Percentiles rank a stretch among this genome's conserved stretches.
Conservation (phyloP, 2,329 filamentous ascomycete species). For the Pseudogymnoascus sp. region DNA sequence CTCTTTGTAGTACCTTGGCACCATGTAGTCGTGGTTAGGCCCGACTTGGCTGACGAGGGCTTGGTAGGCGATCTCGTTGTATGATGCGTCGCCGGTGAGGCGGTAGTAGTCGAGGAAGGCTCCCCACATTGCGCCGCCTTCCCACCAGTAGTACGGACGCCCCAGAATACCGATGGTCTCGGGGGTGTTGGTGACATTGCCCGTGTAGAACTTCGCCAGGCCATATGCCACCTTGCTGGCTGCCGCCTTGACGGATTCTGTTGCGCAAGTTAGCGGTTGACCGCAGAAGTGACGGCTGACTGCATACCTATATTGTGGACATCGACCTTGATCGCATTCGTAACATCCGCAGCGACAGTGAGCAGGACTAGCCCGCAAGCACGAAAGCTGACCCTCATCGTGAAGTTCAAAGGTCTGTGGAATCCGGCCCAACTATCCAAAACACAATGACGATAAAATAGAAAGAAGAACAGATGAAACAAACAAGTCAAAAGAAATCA, state of each 20-base stretch:
- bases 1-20: conserved; percentile 46
- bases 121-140: conserved; percentile 58
- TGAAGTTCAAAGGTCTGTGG: not conserved
- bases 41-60: conserved; percentile 56
- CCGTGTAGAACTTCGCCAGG: conserved; percentile 58
- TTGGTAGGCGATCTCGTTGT: conserved; percentile 53
- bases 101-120: conserved; percentile 63
- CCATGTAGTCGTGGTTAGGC: conserved; percentile 53
- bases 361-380: conserved; percentile 7
- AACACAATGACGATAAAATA: not conserved
- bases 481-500: not conserved
- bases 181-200: conserved; percentile 48
- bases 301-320: not conserved
- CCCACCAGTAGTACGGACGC: conserved; percentile 57
- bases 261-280: not conserved
- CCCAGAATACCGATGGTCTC: conserved; percentile 56
- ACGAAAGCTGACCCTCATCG: not conserved
- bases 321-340: not conserved
- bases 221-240: conserved; percentile 54
- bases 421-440: not conserved
- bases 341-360: not conserved
- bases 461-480: not conserved
- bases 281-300: not conserved
- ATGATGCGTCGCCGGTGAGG: conserved; percentile 54
- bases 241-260: conserved; percentile 56